Percentiles rank a stretch among this genome's conserved stretches.
These are phyloP conservation scores for Boletus speciosus DNA, from an alignment of 768 basidiomycete genomes.

Conservation along the genomic window DNA sequence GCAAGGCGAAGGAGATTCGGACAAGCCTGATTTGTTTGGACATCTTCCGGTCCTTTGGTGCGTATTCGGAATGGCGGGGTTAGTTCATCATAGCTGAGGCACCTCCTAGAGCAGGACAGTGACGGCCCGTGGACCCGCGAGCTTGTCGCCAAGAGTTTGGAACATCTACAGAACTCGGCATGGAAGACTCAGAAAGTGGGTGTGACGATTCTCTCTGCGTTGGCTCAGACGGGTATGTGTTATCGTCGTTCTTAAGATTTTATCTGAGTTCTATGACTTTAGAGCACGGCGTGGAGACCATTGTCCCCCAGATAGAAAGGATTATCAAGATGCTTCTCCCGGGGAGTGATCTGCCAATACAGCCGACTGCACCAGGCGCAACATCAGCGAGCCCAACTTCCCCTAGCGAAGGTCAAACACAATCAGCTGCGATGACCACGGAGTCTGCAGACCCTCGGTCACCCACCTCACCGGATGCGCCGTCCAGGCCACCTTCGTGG, in stretches of 20 bases:
- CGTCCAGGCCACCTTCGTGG: constrained; percentile 7
- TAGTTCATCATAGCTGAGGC: background rate
- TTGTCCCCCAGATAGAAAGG: constrained; percentile 1
- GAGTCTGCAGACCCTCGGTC: background rate
- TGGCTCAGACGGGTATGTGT: constrained; percentile 19
- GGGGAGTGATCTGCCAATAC: constrained; percentile 2
- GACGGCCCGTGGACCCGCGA: constrained; percentile 4
- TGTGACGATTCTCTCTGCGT: constrained; percentile 20
- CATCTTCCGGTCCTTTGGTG: constrained; percentile 9
- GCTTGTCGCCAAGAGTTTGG: constrained; percentile 9
- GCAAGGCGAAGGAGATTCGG: constrained; percentile 10
- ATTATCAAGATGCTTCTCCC: constrained; percentile 21
- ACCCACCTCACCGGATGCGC: too few relatives aligned
- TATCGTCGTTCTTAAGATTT: background rate
- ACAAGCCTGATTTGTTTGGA: constrained; percentile 17
- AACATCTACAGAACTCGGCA: background rate
- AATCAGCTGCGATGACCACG: too few relatives aligned
- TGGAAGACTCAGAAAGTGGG: constrained; percentile 25
- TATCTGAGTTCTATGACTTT: background rate
- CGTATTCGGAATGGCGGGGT: background rate
- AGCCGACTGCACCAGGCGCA: background rate
- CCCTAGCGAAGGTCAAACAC: background rate
- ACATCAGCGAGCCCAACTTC: background rate
- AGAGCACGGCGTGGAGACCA: constrained; percentile 16
- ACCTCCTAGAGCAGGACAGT: background rate